These are phyloP conservation scores for Tremella fuciformis DNA, from an alignment of 768 basidiomycete species.

Conservation along the genomic window DNA sequence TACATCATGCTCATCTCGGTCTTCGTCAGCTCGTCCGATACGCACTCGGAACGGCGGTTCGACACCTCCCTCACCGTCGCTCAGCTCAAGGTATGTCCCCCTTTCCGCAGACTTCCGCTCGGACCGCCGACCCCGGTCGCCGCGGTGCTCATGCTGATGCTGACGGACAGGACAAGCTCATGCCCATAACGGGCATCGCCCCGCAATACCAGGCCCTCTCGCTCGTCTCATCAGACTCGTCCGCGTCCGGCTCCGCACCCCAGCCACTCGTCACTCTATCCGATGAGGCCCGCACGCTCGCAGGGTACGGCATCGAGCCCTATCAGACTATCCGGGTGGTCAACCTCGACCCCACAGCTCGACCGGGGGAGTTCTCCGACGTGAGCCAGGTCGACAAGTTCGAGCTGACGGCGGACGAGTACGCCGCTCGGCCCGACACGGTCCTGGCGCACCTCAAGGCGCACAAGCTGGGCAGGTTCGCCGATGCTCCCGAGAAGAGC, in stretches of 20 bases:
- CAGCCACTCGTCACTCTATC: constrained; percentile 58
- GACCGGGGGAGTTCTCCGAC: constrained; percentile 76
- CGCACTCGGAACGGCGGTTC: constrained; percentile 81
- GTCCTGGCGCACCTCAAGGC: constrained; percentile 84
- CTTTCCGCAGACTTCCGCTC: background rate
- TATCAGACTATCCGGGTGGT: constrained; percentile 76
- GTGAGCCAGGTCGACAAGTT: constrained; percentile 86
- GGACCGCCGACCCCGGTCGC: background rate
- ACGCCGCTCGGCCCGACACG: constrained; percentile 76
- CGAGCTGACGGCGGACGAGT: constrained; percentile 76
- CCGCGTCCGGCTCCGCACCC: constrained; percentile 56
- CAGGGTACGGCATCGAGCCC: constrained; percentile 69
- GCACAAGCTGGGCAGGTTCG: constrained; percentile 85
- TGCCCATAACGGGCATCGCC: constrained; percentile 87
- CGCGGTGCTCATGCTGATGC: constrained; percentile 4
- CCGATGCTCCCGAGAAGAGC: constrained; percentile 43
- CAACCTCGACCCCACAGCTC: constrained; percentile 74
- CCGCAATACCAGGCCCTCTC: constrained; percentile 67
- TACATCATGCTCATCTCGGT: constrained; percentile 47
- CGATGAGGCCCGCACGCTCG: constrained; percentile 68
- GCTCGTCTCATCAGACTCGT: constrained; percentile 56
- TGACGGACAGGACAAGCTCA: constrained; percentile 66
- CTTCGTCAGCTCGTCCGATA: constrained; percentile 81
- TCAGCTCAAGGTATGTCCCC: constrained; percentile 69
- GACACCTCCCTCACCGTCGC: constrained; percentile 71